Evolutionary conservation across 495 filamentous ascomycete genomes (phyloP).

Genomic region (Parathielavia appendiculata): DNA sequence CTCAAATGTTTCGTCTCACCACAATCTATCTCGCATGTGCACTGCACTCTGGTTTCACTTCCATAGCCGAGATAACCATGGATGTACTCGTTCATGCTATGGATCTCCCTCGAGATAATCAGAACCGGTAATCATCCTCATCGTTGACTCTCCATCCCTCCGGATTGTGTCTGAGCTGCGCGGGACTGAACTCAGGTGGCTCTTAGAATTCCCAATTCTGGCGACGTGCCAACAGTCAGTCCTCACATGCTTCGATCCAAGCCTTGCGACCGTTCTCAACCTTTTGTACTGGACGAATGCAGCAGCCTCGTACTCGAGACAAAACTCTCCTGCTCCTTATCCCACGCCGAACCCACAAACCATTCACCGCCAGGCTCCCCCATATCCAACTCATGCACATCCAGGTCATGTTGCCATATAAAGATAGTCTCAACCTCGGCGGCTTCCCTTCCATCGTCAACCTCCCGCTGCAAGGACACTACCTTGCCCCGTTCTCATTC

Average conservation of each 20-base stretch:
- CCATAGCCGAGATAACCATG: too few relatives aligned
- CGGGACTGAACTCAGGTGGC: not conserved
- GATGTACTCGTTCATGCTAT: too few relatives aligned
- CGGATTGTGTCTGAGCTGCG: not conserved
- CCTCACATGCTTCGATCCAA: not conserved
- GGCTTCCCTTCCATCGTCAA: not conserved
- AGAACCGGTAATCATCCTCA: not conserved
- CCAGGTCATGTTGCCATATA: not conserved
- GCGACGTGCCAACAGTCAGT: not conserved
- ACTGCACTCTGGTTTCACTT: too few relatives aligned
- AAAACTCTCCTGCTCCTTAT: not conserved
- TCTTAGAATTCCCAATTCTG: not conserved
- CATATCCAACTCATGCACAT: not conserved
- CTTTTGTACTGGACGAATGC: not conserved
- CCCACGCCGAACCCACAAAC: not conserved
- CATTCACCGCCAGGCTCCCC: not conserved
- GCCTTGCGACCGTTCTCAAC: not conserved
- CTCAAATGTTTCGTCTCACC: too few relatives aligned
- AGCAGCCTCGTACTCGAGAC: not conserved
- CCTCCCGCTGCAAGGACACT: not conserved
- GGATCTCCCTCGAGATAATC: not conserved
- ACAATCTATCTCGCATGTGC: too few relatives aligned
- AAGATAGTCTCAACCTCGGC: not conserved
- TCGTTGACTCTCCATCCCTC: slow-evolving; percentile 1
- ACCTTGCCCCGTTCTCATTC: not conserved